Evolutionary conservation across 805 yeast species (phyloP).

Genomic region (Metschnikowia bowlesiae): DNA sequence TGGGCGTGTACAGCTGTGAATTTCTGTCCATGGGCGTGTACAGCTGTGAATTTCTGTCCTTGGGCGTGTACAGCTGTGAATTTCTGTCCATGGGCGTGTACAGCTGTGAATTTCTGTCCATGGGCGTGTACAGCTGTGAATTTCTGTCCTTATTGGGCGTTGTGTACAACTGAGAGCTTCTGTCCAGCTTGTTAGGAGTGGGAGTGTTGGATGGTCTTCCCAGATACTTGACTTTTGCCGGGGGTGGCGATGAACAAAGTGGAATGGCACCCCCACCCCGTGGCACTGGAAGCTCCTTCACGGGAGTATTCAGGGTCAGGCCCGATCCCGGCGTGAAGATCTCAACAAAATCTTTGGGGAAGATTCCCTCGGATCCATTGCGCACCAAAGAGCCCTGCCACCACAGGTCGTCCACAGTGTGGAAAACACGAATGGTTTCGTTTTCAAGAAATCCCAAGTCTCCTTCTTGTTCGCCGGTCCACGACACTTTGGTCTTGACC

Average conservation of each 20-base stretch:
- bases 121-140: neutral
- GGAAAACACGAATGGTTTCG: slow-evolving; percentile 79
- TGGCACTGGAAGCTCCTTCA: slow-evolving; percentile 12
- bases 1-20: neutral
- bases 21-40: neutral
- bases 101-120: neutral
- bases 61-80: neutral
- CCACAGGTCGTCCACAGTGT: slow-evolving; percentile 84
- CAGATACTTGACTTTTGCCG: neutral
- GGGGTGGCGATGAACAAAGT: neutral
- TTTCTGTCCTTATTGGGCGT: neutral
- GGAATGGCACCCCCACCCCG: neutral
- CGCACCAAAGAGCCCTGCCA: slow-evolving; percentile 81
- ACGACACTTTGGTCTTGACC: slow-evolving; percentile 80
- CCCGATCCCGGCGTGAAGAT: slow-evolving; percentile 28
- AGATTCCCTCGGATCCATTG: slow-evolving; percentile 77
- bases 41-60: neutral
- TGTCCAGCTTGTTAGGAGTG: neutral
- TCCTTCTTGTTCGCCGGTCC: slow-evolving; percentile 89
- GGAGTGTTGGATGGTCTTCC: neutral
- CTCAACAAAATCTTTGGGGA: slow-evolving; percentile 84
- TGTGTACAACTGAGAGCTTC: neutral
- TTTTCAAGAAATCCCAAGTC: slow-evolving; percentile 94
- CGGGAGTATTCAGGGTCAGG: slow-evolving; percentile 10
- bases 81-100: neutral